A percentile compares a stretch with the other conserved stretches of the same genome.
Evolutionary conservation across 192 early-diverging fungal genomes (phyloP).

Genomic region (Pilobolus umbonatus): DNA sequence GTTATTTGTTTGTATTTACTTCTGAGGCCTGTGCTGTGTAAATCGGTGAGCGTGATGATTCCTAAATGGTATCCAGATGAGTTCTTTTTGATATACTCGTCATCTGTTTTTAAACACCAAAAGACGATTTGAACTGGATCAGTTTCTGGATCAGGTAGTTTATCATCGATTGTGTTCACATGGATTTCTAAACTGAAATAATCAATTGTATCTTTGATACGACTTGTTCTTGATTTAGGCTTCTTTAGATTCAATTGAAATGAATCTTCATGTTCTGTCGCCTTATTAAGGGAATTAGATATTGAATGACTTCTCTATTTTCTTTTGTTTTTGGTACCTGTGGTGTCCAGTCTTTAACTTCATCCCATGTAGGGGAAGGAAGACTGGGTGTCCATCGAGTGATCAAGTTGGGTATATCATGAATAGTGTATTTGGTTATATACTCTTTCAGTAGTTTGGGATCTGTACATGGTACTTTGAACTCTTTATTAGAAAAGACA

Average conservation of each 20-base stretch:
- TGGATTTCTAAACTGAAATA: conserved; percentile 55
- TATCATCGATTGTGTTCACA: conserved; percentile 40
- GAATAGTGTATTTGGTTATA: background rate
- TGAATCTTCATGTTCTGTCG: no score
- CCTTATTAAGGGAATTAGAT: background rate
- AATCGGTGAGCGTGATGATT: conserved; percentile 40
- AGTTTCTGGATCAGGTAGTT: conserved; percentile 63
- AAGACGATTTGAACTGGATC: conserved; percentile 61
- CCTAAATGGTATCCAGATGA: conserved; percentile 41
- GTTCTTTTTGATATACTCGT: conserved; percentile 35
- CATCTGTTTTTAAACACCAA: conserved; percentile 62
- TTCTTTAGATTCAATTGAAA: conserved; percentile 59
- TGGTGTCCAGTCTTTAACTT: conserved; percentile 39
- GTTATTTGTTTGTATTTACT: background rate
- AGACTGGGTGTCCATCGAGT: conserved; percentile 30
- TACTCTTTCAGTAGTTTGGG: conserved; percentile 13
- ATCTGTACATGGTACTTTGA: conserved; percentile 31
- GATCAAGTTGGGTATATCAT: background rate
- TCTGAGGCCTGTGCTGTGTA: conserved; percentile 19
- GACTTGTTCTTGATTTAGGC: conserved; percentile 34
- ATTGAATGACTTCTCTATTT: conserved; percentile 5
- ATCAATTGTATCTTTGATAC: conserved; percentile 43
- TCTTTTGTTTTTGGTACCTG: conserved; percentile 23
- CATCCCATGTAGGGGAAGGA: conserved; percentile 36
- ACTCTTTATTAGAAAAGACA: conserved; percentile 58